Evolutionary conservation across 257 asterid genomes (phyloP).

Genomic region (Salvia miltiorrhiza): DNA sequence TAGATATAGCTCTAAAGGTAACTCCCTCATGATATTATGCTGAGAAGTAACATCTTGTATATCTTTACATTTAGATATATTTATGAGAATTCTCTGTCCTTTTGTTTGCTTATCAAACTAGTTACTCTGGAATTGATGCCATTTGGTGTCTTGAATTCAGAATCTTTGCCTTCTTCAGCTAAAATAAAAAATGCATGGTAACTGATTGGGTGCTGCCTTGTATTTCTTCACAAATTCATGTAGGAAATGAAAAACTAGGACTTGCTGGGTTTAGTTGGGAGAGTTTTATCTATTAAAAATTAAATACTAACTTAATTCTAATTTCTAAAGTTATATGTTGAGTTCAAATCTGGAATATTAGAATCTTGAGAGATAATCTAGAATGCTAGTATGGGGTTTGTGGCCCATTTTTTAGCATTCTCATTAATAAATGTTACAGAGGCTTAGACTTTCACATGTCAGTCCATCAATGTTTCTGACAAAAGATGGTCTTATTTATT

Average conservation of each 20-base stretch:
- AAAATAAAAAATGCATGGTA: neutral
- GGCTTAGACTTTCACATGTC: no score
- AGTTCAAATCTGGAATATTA: neutral
- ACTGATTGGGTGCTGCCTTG: neutral
- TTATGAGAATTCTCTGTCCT: neutral
- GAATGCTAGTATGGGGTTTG: no score
- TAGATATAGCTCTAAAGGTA: conserved; percentile 95
- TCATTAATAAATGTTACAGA: no score
- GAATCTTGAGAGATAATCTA: no score
- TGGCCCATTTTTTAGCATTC: no score
- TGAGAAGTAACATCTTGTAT: conserved; percentile 3
- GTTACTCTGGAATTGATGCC: conserved; percentile 1
- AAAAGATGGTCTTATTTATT: no score
- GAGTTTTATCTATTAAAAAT: neutral
- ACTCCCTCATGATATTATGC: conserved; percentile 15
- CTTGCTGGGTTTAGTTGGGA: conserved; percentile 10
- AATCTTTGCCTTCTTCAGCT: neutral
- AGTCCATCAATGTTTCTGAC: no score
- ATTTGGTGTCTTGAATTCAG: neutral
- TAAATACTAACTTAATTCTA: neutral
- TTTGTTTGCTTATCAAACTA: conserved; percentile 7
- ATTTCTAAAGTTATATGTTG: neutral
- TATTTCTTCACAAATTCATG: neutral
- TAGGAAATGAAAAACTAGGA: neutral
- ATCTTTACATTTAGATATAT: neutral